Base-by-base conservation (phyloP, 805 yeast species). In the Phaffomyces thermotolerans region DNA sequence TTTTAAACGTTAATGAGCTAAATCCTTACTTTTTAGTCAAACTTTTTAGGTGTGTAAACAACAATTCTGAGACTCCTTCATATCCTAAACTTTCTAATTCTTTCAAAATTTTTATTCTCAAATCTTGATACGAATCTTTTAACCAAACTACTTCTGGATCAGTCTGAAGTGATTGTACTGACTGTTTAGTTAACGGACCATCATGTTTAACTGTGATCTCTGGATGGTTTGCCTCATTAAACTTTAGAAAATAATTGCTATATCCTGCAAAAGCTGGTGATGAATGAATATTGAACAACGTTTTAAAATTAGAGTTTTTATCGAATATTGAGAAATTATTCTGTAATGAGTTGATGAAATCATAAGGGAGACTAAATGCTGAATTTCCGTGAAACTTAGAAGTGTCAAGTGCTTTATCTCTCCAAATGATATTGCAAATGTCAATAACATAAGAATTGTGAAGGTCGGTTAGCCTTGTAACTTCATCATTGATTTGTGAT, bases 361-460 rank as follows among this genome's bases (percentile, higher is more conserved):
- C 46, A 69, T 49, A 30, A 50, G 65, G 23, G 49, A 55, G 17
- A 59, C 56, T 51, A 56, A 72, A n/a, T 43, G 54, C 31, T 67
- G 56, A 43, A 55, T 48, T 51, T 2, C 52, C 48, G 14, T 27
- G 15, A 10, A 52, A 67, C 59, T 54, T 56, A 2, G 54, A 46
- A n/a, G 55, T 54, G 23, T 66, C 66, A 48, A 77, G 71, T 1
- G 79, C 75, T 51, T 65, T 68, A 48, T 77, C 75, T 46, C 82
- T 59, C 84, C 84, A 79, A 0, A 74, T 39, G 13, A 72, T 62
- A 45, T 79, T 79, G 47, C 80, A 67, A 8, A 72, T 53, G 52
- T 79, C 84, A 69, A 76, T 71, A 9, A 78, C 71, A 45, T 70
- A 74, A 0, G 76, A 60, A 44, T 77, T 77, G 39, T 72, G 77